Percentiles rank a stretch among this genome's conserved stretches.
Evolutionary conservation across 768 basidiomycete species (phyloP).

Genomic region (Calocybe indica): DNA sequence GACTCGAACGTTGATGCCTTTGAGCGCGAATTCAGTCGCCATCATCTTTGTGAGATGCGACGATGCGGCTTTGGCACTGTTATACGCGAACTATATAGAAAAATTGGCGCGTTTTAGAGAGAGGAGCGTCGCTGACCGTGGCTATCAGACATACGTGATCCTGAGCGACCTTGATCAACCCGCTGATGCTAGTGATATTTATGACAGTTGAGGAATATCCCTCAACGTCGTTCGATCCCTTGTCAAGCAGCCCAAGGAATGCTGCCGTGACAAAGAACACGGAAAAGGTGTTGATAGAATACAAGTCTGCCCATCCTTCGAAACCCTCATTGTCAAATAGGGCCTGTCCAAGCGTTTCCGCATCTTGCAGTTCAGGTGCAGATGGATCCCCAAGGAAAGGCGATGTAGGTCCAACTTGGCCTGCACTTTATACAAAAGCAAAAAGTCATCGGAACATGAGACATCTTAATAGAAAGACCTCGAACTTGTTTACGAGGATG

Average conservation of each 20-base stretch:
- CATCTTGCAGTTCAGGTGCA: constrained; percentile 54
- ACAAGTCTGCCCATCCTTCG: constrained; percentile 58
- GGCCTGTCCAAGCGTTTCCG: constrained; percentile 60
- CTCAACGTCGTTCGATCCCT: constrained; percentile 55
- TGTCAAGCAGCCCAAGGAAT: constrained; percentile 70
- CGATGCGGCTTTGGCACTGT: constrained; percentile 74
- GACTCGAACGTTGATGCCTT: constrained; percentile 62
- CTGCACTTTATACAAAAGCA: constrained; percentile 45
- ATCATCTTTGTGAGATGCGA: constrained; percentile 75
- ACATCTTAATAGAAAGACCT: background rate
- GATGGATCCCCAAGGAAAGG: constrained; percentile 49
- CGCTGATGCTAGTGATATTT: constrained; percentile 77
- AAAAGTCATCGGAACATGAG: background rate
- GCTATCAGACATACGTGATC: constrained; percentile 55
- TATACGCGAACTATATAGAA: constrained; percentile 63
- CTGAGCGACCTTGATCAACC: constrained; percentile 63
- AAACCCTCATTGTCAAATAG: constrained; percentile 65
- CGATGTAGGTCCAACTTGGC: constrained; percentile 62
- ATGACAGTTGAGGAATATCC: constrained; percentile 62
- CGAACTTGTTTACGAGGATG: constrained; percentile 79
- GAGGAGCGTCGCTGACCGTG: background rate
- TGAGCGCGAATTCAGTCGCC: constrained; percentile 68
- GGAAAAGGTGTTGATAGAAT: constrained; percentile 67
- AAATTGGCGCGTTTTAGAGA: background rate
- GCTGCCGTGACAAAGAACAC: constrained; percentile 73